Conservation (phyloP, 179 eudicot genomes). For the Gypsophila paniculata region DNA sequence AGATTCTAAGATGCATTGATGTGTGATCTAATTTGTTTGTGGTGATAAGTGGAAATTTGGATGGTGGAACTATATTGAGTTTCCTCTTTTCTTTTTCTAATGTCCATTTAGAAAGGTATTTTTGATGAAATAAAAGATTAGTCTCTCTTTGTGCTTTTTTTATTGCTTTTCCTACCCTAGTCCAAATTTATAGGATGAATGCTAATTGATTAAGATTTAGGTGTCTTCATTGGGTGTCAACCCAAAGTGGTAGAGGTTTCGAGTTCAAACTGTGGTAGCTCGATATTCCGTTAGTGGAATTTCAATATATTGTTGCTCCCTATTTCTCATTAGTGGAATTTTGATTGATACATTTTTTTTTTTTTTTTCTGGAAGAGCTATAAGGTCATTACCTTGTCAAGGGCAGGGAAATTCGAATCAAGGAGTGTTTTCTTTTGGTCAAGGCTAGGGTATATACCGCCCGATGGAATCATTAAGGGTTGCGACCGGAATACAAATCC, state of each 20-base stretch:
- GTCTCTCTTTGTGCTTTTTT: not conserved
- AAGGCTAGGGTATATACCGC: no score
- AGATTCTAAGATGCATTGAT: conserved; percentile 10
- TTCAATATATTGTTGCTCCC: no score
- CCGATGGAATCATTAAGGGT: no score
- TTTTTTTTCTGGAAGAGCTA: no score
- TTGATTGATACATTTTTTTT: no score
- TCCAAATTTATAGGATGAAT: not conserved
- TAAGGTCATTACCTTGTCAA: no score
- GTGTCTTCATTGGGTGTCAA: not conserved
- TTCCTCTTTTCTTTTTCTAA: not conserved
- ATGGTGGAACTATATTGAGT: conserved; percentile 16
- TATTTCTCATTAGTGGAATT: no score
- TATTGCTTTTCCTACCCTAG: not conserved
- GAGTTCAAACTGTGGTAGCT: not conserved
- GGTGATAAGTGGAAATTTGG: conserved; percentile 16
- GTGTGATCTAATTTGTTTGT: conserved; percentile 17
- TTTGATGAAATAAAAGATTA: not conserved
- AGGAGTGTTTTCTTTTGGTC: no score
- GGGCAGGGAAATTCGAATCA: no score
- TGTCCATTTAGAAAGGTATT: conserved; percentile 1
- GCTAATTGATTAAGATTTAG: not conserved
- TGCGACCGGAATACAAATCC: no score
- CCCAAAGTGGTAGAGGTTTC: no score
- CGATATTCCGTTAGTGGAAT: no score